Evolutionary conservation across 2,329 filamentous ascomycete species (phyloP), one percentile per base, ranked within the genome.

Genomic region (Aschersonia sp.): DNA sequence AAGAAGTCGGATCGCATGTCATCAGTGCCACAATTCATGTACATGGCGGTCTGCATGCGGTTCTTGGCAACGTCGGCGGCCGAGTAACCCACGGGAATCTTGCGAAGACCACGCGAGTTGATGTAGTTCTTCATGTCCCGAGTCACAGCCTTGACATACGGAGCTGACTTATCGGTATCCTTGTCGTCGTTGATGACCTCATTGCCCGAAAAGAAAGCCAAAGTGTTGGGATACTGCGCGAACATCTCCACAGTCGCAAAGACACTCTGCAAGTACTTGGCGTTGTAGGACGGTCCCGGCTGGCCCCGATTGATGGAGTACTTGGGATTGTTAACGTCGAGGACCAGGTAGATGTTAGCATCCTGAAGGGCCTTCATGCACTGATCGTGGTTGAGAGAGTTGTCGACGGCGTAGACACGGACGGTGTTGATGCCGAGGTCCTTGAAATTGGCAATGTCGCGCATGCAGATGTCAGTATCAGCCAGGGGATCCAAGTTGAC

Each of bases 321-420:
- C 54, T 79, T 73, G 55, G 87, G 86, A 76, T 72, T 90, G 78
- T 94, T 94, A 72, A 92, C 85, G 59, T 95, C 88, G 46, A 94
- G 73, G 39, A 94, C 86, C 47, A 94, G 78, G 72, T 95, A 95
- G 72, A 95, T 95, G 58, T 86, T 86, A 53, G 87, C 88, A 58
- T 85, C 84, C 46, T 79, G 81, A 51, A 95, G 75, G 43, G 76
- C 73, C 51, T 74, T 70, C 89, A 96, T 96, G 73, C 89, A 96
- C 52, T 79, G 75, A 58, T 89, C 81, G 68, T 96, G 89, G 64
- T 83, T 68, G 56, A 73, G 69, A 46, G 81, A 81, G 75, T 95
- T 95, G 72, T 96, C 89, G 55, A 94, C 81, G 12, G 84, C 87
- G 75, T 95, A 96, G 52, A 95, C 85, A 65, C 89, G 88, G 61